These are phyloP conservation scores for Periconia macrospinosa DNA, from an alignment of 2,329 filamentous ascomycete genomes.

Conservation along the genomic window DNA sequence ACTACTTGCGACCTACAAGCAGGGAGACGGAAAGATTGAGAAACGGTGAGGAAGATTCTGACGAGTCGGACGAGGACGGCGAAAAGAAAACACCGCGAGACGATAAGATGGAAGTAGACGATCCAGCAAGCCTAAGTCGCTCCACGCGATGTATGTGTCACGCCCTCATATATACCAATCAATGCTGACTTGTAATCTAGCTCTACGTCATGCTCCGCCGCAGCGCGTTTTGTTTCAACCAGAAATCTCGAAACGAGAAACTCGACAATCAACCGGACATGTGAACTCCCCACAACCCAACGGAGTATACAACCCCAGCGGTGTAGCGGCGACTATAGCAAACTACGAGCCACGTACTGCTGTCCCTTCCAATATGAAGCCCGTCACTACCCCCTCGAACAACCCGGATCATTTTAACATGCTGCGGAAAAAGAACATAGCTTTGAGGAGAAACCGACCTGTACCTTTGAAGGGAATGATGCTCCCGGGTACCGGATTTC, in stretches of 20 bases:
- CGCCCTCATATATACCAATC: not conserved
- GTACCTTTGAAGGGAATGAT: slow-evolving; percentile 55
- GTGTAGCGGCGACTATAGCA: slow-evolving; percentile 61
- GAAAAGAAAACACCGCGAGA: slow-evolving; percentile 53
- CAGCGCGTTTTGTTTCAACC: slow-evolving; percentile 85
- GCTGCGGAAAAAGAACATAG: slow-evolving; percentile 56
- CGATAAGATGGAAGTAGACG: slow-evolving; percentile 53
- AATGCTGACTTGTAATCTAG: slow-evolving; percentile 42
- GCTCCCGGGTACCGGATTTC: slow-evolving; percentile 66
- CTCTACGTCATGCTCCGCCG: slow-evolving; percentile 78
- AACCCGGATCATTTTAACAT: slow-evolving; percentile 69
- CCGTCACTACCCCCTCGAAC: slow-evolving; percentile 74
- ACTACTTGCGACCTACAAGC: slow-evolving; percentile 61
- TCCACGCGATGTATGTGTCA: slow-evolving; percentile 37
- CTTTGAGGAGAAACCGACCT: slow-evolving; percentile 45
- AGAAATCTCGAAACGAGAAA: slow-evolving; percentile 66
- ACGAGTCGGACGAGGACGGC: slow-evolving; percentile 47
- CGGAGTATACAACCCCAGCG: slow-evolving; percentile 37
- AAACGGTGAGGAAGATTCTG: slow-evolving; percentile 60
- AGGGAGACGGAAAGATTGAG: slow-evolving; percentile 50
- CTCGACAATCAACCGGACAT: slow-evolving; percentile 54
- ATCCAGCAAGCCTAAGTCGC: slow-evolving; percentile 48
- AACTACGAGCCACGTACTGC: slow-evolving; percentile 69
- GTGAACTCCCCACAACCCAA: slow-evolving; percentile 49
- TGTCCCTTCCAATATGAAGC: slow-evolving; percentile 68